Base-by-base conservation (phyloP, 805 yeast species). In the Jamesozyma gamospora region DNA sequence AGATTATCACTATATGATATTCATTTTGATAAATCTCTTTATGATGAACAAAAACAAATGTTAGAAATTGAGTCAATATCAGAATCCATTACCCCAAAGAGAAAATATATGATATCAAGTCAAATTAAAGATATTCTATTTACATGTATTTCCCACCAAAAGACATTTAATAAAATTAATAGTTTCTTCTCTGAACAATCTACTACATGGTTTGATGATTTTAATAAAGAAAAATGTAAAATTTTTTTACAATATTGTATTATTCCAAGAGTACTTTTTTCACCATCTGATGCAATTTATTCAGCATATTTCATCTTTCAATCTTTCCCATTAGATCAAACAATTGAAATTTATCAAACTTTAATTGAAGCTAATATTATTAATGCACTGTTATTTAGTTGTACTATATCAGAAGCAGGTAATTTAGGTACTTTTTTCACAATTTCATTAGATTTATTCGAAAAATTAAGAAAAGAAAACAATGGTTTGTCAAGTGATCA, bases 241-340 rank as follows among this genome's bases (percentile, higher is more conserved):
- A 36, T 53, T 1, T 73, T 85, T 35, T 53, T 85, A 28, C 79
- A 79, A 44, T 56, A 60, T 39, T 85, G 95, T 57, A 49, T 85
- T 6, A 58, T 87, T 11, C 96, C 95, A 10, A 67, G 96, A 47
- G 70, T 79, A 3, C 57, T 81, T 2, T 86, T 81, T 46, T 83
- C 96, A 0, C 77, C 94, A 0, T 73, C 79, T 45, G 96, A 87
- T 62, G 94, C 96, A 0, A 66, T 82, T 0, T 88, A 64, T 53
- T 60, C 77, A 28, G 75, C 82, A 0, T 66, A 69, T 40, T 84
- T 87, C 51, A 45, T 86, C 8, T 69, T 75, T 41, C 62, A 67
- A 33, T 49, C 77, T 15, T 75, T 78, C 40, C 54, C 62, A 0
- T 44, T 57, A 0, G 68, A 70, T 16, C 65, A 65, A 33, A 56